Percentiles rank a stretch among this genome's conserved stretches.
phyloP scores from a whole-genome alignment of 1,284 basidiomycete genomes.

The Athelia psychrophila region DNA sequence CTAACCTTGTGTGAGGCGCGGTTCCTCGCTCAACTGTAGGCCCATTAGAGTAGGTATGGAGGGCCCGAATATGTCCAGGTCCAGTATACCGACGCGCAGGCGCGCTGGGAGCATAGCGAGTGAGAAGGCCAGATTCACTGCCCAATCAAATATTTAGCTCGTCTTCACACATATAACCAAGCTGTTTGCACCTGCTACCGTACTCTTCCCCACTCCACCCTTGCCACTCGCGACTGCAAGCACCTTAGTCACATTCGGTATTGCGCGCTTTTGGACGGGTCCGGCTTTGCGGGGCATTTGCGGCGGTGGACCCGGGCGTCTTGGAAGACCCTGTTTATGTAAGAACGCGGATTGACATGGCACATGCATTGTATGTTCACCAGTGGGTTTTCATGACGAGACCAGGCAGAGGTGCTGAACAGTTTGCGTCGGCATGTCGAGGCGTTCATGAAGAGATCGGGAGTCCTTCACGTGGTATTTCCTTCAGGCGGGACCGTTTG shows the following conservation, averaged over 20 bases:
- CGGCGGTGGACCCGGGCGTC: slow-evolving; percentile 38
- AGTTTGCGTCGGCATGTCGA: background rate
- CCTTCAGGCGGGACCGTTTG: too few relatives aligned
- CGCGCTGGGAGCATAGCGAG: slow-evolving; percentile 50
- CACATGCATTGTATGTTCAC: slow-evolving; percentile 22
- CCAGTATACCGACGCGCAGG: slow-evolving; percentile 82
- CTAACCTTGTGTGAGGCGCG: slow-evolving; percentile 72
- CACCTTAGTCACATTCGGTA: slow-evolving; percentile 71
- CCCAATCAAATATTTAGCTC: slow-evolving; percentile 5
- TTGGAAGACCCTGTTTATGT: slow-evolving; percentile 49
- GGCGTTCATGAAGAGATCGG: background rate
- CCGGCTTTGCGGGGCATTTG: slow-evolving; percentile 62
- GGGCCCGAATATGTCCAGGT: slow-evolving; percentile 96
- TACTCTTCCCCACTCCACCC: slow-evolving; percentile 97
- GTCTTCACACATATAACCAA: background rate
- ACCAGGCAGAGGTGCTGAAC: slow-evolving; percentile 1
- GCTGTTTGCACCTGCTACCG: slow-evolving; percentile 70
- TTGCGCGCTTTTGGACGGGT: slow-evolving; percentile 50
- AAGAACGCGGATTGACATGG: slow-evolving; percentile 4
- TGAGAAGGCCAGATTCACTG: slow-evolving; percentile 84
- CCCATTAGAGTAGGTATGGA: slow-evolving; percentile 97
- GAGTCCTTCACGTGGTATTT: too few relatives aligned
- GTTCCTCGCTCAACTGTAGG: slow-evolving; percentile 78
- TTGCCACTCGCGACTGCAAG: slow-evolving; percentile 93
- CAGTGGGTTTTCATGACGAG: slow-evolving; percentile 42